Evolutionary conservation across 148 eudicot species (phyloP).

Genomic region (Bassia scoparia): DNA sequence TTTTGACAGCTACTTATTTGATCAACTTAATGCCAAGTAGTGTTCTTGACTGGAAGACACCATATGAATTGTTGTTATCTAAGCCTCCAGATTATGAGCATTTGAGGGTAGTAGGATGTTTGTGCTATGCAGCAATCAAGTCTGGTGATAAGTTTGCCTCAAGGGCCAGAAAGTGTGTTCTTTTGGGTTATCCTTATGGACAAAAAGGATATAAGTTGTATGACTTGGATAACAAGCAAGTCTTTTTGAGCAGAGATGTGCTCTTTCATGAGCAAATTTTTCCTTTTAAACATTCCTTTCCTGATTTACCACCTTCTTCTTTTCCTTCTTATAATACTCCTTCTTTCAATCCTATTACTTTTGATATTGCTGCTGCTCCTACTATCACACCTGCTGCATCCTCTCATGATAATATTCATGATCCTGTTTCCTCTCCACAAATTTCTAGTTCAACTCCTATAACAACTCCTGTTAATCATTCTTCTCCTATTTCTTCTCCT

Average conservation of each 20-base stretch:
- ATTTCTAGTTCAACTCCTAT: neutral
- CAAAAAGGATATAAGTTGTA: no score
- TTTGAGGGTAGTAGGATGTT: no score
- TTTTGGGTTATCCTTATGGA: no score
- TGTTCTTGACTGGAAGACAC: slow-evolving; percentile 6
- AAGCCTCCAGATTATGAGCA: neutral
- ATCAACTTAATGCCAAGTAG: neutral
- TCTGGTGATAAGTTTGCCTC: no score
- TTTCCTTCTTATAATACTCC: neutral
- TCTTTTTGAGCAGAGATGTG: neutral
- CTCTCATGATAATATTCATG: neutral
- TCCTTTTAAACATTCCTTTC: no score
- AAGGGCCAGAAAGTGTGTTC: no score
- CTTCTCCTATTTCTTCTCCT: neutral
- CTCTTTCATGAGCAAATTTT: neutral
- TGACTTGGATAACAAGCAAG: slow-evolving; percentile 9
- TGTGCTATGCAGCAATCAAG: no score
- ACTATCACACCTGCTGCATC: neutral
- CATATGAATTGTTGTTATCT: neutral
- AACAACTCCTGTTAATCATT: neutral
- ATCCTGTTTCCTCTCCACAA: neutral
- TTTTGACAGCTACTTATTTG: neutral
- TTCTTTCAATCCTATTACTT: no score
- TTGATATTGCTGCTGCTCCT: neutral
- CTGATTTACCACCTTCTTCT: neutral